Evolutionary conservation across 2,329 filamentous ascomycete genomes (phyloP), one percentile per base, ranked within the genome.

Genomic region (Pseudogymnoascus sp.): DNA sequence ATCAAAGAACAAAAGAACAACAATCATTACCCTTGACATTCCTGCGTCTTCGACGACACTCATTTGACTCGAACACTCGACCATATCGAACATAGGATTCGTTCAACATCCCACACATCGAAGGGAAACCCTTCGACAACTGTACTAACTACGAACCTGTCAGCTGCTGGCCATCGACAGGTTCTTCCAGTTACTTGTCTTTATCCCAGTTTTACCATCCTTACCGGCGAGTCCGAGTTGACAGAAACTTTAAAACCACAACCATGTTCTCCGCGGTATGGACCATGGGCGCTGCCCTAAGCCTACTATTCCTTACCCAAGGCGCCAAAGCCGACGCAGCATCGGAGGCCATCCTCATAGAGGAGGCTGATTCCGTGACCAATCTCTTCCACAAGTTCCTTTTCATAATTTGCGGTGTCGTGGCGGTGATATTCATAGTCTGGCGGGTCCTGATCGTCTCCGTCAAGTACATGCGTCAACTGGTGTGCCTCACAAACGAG

Each of bases 401-500:
- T 45, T 77, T 88, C 66, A 77, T 86, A 67, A 79, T 88, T 28
- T 86, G 89, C 73, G 84, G 84, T 61, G 81, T 81, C 60, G 79
- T 92, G 60, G 82, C 88, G 11, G 80, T 74, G 37, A 80, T 81
- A 59, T 79, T 93, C 69, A 80, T 90, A 66, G 68, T 87, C 66
- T 93, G 90, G 83, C 85, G 88, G 65, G 74, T 87, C 66, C 75
- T 79, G 62, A 80, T 85, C 60, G 80, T 83, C 62, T 76, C 89
- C 63, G 78, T 84, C 63, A 84, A 82, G 67, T 88, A 95, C 71
- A 78, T 93, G 38, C 85, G 92, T 66, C 88, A 84, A 25, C 80
- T 96, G 49, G 82, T 88, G 43, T 91, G 87, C 70, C 82, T 96
- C 67, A 88, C 84, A 77, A 91, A 91, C 76, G 88, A 90, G 67